A percentile compares a stretch with the other conserved stretches of the same genome.
These are phyloP conservation scores for Aspergillus carlsbadensis DNA, from an alignment of 495 filamentous ascomycete genomes.

Conservation along the genomic window DNA sequence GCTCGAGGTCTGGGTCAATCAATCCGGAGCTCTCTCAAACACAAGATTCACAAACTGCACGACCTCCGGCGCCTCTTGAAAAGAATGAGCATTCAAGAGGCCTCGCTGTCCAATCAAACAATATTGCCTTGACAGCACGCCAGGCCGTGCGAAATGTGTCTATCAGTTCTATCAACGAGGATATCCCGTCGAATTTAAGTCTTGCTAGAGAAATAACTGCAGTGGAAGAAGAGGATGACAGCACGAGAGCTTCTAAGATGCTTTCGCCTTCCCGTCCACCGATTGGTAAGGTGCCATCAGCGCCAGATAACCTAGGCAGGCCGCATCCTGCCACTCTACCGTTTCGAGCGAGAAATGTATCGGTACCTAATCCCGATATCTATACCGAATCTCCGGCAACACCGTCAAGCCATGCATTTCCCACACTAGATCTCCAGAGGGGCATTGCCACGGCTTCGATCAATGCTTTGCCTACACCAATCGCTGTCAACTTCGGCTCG, in stretches of 20 bases:
- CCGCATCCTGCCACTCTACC: constrained; percentile 75
- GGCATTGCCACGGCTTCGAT: constrained; percentile 49
- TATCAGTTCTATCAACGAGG: constrained; percentile 32
- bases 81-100: constrained; percentile 29
- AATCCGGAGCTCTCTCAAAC: constrained; percentile 44
- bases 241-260: constrained; percentile 34
- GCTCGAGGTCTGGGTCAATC: constrained; percentile 40
- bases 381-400: constrained; percentile 71
- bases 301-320: constrained; percentile 63
- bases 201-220: constrained; percentile 40
- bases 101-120: constrained; percentile 19
- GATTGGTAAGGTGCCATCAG: constrained; percentile 50
- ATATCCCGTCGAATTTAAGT: constrained; percentile 25
- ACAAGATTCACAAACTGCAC: constrained; percentile 18
- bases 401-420: constrained; percentile 67
- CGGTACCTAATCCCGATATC: constrained; percentile 67
- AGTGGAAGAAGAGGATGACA: constrained; percentile 39
- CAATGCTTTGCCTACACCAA: constrained; percentile 69
- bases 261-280: constrained; percentile 44
- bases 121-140: constrained; percentile 20
- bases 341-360: constrained; percentile 70
- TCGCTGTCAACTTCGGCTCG: constrained; percentile 54
- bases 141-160: constrained; percentile 32
- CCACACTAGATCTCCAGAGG: constrained; percentile 47
- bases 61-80: constrained; percentile 29